Evolutionary conservation across 805 yeast species (phyloP).

Genomic region (Starmera quercuum): DNA sequence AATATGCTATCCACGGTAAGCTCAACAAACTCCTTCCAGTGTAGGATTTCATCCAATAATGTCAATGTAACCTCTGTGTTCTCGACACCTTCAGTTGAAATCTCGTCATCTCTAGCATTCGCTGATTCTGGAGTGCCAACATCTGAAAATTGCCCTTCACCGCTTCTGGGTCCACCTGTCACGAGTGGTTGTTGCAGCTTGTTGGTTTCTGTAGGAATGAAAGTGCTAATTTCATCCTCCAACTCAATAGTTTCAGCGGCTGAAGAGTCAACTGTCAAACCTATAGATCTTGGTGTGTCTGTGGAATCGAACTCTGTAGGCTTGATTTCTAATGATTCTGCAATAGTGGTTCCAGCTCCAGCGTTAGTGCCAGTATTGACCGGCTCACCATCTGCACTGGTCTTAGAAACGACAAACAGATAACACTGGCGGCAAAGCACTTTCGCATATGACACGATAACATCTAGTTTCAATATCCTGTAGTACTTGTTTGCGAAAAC

Average conservation of each 20-base stretch:
- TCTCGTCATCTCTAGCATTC: constrained; percentile 5
- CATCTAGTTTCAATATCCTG: background rate
- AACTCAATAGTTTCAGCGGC: constrained; percentile 3
- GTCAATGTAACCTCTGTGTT: constrained; percentile 15
- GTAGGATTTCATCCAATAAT: constrained; percentile 27
- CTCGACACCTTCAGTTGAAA: constrained; percentile 2
- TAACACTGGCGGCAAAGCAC: background rate
- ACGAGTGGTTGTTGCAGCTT: constrained; percentile 2
- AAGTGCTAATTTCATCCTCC: constrained; percentile 3
- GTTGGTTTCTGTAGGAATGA: constrained; percentile 3
- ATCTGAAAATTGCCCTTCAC: too few relatives aligned
- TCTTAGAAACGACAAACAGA: background rate
- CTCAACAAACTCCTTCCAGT: constrained; percentile 28
- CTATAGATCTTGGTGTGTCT: background rate
- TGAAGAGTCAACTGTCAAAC: background rate
- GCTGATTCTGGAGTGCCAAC: constrained; percentile 1
- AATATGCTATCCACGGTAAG: constrained; percentile 31
- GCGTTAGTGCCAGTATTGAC: background rate
- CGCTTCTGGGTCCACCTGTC: too few relatives aligned
- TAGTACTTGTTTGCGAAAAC: background rate
- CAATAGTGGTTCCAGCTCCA: background rate
- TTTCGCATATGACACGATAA: background rate
- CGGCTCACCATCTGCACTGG: background rate
- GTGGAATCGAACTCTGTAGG: background rate
- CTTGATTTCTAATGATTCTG: background rate